Evolutionary conservation across 2,329 filamentous ascomycete species (phyloP).

Genomic region (Diaporthe sp.): DNA sequence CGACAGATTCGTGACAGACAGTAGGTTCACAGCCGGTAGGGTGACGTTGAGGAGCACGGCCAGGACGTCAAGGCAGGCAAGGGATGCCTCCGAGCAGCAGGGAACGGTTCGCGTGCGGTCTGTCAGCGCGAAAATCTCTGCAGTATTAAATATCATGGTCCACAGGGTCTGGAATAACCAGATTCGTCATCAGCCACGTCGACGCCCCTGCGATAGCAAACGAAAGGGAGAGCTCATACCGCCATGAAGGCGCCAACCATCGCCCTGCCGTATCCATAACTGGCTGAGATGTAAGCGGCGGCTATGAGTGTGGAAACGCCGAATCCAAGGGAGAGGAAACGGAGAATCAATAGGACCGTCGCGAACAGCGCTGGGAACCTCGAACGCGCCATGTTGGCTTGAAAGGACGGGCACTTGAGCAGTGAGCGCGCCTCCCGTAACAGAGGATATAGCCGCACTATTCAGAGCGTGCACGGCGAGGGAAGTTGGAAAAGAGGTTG

Average conservation of each 20-base stretch:
- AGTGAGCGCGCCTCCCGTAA: too few species aligned
- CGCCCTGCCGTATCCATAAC: background rate
- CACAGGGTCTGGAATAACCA: background rate
- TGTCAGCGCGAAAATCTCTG: background rate
- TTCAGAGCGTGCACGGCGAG: too few species aligned
- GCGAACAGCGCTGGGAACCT: too few species aligned
- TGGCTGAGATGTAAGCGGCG: background rate
- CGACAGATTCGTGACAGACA: background rate
- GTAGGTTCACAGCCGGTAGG: background rate
- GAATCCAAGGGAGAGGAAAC: too few species aligned
- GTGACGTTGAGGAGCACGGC: background rate
- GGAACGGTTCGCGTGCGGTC: background rate
- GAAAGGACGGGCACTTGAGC: too few species aligned
- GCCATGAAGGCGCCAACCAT: background rate
- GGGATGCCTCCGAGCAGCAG: background rate
- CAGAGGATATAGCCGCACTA: too few species aligned
- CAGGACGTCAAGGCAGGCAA: background rate
- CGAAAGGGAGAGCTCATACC: background rate
- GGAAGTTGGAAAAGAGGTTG: too few species aligned
- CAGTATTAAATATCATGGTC: background rate
- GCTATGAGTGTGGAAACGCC: too few species aligned
- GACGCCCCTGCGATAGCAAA: too few species aligned
- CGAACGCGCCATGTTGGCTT: too few species aligned
- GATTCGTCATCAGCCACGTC: too few species aligned
- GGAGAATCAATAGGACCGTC: too few species aligned